phyloP scores from a whole-genome alignment of 23 red algal species.

The Chondrus crispus region DNA sequence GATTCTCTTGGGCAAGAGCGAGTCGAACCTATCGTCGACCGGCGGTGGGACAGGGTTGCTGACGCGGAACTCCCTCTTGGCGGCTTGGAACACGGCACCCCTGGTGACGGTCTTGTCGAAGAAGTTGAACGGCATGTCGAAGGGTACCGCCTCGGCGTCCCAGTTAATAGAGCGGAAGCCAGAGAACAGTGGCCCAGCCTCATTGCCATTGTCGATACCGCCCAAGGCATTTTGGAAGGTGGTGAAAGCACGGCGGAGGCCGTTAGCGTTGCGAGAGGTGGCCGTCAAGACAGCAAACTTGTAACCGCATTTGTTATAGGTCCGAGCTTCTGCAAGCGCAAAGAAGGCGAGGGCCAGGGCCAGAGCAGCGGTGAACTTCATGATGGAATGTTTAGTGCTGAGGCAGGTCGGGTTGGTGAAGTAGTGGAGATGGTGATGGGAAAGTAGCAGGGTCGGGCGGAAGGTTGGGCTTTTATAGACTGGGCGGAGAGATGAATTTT shows the following conservation, averaged over 20 bases:
- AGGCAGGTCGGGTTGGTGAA: too few species aligned
- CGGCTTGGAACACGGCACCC: constrained; percentile 36
- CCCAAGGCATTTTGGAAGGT: neutral
- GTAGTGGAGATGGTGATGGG: too few species aligned
- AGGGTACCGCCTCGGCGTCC: constrained; percentile 58
- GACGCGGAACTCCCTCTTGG: constrained; percentile 36
- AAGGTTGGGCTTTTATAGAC: too few species aligned
- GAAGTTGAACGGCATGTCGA: constrained; percentile 68
- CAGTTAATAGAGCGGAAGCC: constrained; percentile 54
- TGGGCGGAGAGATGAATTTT: too few species aligned
- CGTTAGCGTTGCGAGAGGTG: neutral
- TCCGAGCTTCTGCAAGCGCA: too few species aligned
- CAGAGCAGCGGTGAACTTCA: too few species aligned
- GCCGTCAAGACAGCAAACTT: neutral
- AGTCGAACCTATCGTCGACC: constrained; percentile 51
- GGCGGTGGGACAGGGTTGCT: constrained; percentile 28
- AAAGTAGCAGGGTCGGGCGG: too few species aligned
- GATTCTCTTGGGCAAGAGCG: constrained; percentile 2
- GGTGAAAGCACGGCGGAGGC: neutral
- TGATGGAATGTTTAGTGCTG: too few species aligned
- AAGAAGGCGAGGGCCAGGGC: too few species aligned
- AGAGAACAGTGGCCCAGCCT: neutral
- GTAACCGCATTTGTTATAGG: too few species aligned
- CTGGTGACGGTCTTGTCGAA: constrained; percentile 59
- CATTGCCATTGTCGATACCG: neutral